Conservation (phyloP, 164 flowering plant genomes). For the Nymphaea thermarum region DNA sequence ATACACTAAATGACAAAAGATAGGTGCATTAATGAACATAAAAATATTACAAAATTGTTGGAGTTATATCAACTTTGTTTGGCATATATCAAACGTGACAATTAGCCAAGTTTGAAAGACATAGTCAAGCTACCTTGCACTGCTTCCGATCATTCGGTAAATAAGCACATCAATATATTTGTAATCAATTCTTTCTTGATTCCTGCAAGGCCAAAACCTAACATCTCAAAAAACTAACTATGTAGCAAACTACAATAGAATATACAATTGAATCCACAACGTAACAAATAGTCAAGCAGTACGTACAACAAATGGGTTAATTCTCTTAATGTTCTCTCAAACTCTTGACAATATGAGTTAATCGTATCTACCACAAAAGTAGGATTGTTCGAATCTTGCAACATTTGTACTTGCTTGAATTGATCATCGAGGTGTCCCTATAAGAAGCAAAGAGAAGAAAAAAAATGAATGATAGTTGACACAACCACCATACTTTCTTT, state of each 20-base stretch:
- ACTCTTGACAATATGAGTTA: conserved; percentile 13
- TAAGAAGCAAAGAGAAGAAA: not conserved
- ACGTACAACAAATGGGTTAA: conserved; percentile 14
- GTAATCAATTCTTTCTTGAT: conserved; percentile 12
- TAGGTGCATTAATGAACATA: too few relatives aligned
- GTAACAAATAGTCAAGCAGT: not conserved
- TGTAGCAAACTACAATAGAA: too few relatives aligned
- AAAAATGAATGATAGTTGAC: not conserved
- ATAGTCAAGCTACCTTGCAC: conserved; percentile 18
- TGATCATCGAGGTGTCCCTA: conserved; percentile 18
- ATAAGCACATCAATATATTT: conserved; percentile 12
- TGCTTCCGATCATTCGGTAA: conserved; percentile 21
- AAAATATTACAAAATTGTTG: too few relatives aligned
- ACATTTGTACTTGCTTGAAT: conserved; percentile 14
- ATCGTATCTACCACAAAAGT: conserved; percentile 18
- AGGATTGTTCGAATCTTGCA: conserved; percentile 18
- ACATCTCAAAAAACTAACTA: too few relatives aligned
- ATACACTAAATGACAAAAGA: too few relatives aligned
- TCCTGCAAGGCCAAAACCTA: conserved; percentile 11
- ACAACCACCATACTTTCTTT: too few relatives aligned
- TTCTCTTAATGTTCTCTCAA: conserved; percentile 13
- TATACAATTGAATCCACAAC: not conserved
- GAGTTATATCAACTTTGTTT: too few relatives aligned
- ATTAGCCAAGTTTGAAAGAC: too few relatives aligned
- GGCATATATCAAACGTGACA: too few relatives aligned